Conservation (phyloP, 345 rosid species). For the Anacardium occidentale region DNA sequence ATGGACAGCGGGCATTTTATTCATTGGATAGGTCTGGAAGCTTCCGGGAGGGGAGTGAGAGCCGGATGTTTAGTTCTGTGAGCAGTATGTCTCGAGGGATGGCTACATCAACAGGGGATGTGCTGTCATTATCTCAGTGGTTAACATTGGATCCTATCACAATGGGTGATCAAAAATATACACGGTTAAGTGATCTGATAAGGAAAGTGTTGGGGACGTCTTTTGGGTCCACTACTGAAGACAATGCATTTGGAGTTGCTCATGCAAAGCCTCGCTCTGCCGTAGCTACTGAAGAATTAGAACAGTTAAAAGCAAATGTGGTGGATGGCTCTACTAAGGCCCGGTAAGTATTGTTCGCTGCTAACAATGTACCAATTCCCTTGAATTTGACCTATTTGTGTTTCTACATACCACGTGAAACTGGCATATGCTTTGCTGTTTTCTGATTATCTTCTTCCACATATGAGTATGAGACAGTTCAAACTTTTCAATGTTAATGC, state of each 20-base stretch:
- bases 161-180: slow-evolving; percentile 40
- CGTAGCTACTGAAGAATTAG: slow-evolving; percentile 47
- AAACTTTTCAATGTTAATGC: slow-evolving; percentile 18
- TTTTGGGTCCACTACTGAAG: slow-evolving; percentile 36
- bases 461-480: neutral
- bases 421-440: slow-evolving; percentile 6
- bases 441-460: slow-evolving; percentile 1
- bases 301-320: slow-evolving; percentile 40
- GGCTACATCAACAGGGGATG: slow-evolving; percentile 29
- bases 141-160: slow-evolving; percentile 47
- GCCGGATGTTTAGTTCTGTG: slow-evolving; percentile 37
- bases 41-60: slow-evolving; percentile 44
- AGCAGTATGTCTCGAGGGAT: slow-evolving; percentile 34
- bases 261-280: slow-evolving; percentile 41
- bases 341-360: slow-evolving; percentile 33
- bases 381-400: slow-evolving; percentile 1
- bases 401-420: neutral
- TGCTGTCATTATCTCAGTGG: slow-evolving; percentile 27
- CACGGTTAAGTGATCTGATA: slow-evolving; percentile 38
- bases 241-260: slow-evolving; percentile 44
- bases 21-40: slow-evolving; percentile 54
- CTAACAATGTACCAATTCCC: slow-evolving; percentile 1
- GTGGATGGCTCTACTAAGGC: slow-evolving; percentile 36
- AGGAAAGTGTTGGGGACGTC: slow-evolving; percentile 47
- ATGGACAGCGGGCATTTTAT: slow-evolving; percentile 46